These are phyloP conservation scores for Voacanga thouarsii DNA, from an alignment of 257 asterid genomes.

Conservation along the genomic window DNA sequence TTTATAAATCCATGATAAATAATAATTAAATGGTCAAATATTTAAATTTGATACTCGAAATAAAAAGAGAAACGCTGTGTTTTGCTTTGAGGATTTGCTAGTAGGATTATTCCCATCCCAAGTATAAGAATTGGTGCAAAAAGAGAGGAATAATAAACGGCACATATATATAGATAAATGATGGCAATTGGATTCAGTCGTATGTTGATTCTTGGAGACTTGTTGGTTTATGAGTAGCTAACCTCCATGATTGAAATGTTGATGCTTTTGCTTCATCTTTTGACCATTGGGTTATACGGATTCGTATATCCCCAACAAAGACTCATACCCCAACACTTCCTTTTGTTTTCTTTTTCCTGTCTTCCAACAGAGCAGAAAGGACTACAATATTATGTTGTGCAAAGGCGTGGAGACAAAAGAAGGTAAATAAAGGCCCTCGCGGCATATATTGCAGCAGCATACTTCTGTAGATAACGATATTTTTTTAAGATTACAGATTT, in stretches of 20 bases:
- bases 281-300: not conserved
- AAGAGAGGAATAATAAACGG: not conserved
- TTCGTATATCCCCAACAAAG: not conserved
- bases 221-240: not conserved
- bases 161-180: not conserved
- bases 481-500: too few relatives aligned
- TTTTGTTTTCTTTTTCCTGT: too few relatives aligned
- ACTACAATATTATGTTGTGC: too few relatives aligned
- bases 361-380: too few relatives aligned
- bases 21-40: too few relatives aligned
- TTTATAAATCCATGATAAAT: too few relatives aligned
- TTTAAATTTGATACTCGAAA: too few relatives aligned
- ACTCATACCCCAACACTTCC: too few relatives aligned
- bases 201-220: not conserved
- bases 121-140: not conserved
- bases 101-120: not conserved
- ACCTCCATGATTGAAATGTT: not conserved
- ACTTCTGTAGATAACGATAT: too few relatives aligned
- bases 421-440: too few relatives aligned
- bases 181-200: not conserved
- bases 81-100: not conserved
- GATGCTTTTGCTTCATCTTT: not conserved
- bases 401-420: too few relatives aligned
- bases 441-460: too few relatives aligned
- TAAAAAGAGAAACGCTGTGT: not conserved